Evolutionary conservation across 2,329 filamentous ascomycete species (phyloP).

Genomic region (Colletotrichum caudatum): DNA sequence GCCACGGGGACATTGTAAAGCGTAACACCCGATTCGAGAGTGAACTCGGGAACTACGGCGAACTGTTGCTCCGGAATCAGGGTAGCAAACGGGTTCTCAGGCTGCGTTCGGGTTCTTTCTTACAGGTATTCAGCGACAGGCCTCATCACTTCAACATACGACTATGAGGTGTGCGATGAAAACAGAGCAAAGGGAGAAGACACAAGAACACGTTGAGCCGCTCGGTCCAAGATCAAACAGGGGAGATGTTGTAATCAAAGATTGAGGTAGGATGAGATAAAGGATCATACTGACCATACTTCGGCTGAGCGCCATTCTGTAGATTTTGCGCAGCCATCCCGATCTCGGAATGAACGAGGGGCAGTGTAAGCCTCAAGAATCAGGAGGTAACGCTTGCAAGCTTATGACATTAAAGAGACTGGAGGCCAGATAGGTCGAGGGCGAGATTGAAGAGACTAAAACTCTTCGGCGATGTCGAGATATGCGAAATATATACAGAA

Average conservation of each 20-base stretch:
- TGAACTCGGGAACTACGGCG: conserved; percentile 88
- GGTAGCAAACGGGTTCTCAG: conserved; percentile 90
- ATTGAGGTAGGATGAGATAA: conserved; percentile 21
- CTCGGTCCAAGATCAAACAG: background rate
- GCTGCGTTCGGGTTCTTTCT: conserved; percentile 76
- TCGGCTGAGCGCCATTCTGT: conserved; percentile 44
- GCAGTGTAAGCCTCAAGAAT: background rate
- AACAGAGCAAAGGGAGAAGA: background rate
- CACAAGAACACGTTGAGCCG: background rate
- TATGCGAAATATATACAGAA: conserved; percentile 35
- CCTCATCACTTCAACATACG: conserved; percentile 49
- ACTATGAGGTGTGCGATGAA: background rate
- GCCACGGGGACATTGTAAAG: conserved; percentile 81
- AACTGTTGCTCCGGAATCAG: conserved; percentile 91
- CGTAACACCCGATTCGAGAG: conserved; percentile 89
- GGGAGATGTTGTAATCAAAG: conserved; percentile 9
- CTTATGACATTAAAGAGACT: conserved; percentile 1
- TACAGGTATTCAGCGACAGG: conserved; percentile 72
- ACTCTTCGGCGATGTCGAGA: conserved; percentile 21
- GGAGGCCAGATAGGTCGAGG: conserved; percentile 2
- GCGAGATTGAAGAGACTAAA: background rate
- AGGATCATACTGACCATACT: conserved; percentile 50
- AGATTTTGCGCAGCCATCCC: conserved; percentile 46
- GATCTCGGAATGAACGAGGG: conserved; percentile 37
- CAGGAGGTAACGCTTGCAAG: background rate